Conservation (phyloP, 257 asterid species). For the Henckelia pumila region DNA sequence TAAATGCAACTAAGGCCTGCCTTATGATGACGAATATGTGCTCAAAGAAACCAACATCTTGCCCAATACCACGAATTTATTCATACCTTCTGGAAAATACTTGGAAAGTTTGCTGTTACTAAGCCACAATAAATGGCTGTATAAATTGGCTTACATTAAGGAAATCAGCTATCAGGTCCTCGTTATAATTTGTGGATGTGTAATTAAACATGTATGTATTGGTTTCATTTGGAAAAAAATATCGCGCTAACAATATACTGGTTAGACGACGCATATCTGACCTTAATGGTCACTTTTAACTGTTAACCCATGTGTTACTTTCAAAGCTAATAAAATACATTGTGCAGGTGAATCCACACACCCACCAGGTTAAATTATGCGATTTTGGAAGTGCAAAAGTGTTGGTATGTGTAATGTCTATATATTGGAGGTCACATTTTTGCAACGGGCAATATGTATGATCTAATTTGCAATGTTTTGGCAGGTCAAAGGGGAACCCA, state of each 20-base stretch:
- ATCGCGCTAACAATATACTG: constrained; percentile 2
- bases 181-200: background rate
- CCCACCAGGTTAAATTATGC: constrained; percentile 78
- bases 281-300: constrained; percentile 6
- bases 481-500: constrained; percentile 87
- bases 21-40: background rate
- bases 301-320: background rate
- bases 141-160: background rate
- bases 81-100: background rate
- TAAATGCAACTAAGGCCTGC: background rate
- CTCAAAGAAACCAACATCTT: background rate
- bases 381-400: constrained; percentile 93
- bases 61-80: background rate
- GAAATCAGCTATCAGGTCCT: background rate
- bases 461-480: constrained; percentile 24
- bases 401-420: constrained; percentile 49
- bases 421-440: constrained; percentile 14
- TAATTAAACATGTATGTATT: background rate
- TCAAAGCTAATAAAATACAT: constrained; percentile 20
- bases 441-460: constrained; percentile 17
- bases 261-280: constrained; percentile 10
- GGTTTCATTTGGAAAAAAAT: constrained; percentile 18
- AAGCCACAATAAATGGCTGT: background rate
- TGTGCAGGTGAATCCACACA: constrained; percentile 76
- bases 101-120: background rate